A percentile compares a stretch with the other conserved stretches of the same genome.
phyloP scores from a whole-genome alignment of 768 basidiomycete species.

The Leucocoprinus leucothites region DNA sequence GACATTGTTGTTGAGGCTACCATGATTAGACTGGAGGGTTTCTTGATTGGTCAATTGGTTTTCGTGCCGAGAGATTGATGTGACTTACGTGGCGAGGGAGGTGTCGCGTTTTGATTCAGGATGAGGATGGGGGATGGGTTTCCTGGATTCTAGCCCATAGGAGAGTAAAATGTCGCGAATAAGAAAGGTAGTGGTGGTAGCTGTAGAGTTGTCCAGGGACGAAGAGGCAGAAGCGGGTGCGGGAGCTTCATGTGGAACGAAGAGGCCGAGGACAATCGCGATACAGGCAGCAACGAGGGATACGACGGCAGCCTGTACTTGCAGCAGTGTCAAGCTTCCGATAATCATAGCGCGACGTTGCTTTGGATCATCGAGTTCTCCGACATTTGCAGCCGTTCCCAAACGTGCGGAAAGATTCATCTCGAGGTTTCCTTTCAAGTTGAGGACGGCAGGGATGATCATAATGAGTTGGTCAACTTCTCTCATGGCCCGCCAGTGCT shows the following conservation, averaged over 20 bases:
- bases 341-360: slow-evolving; percentile 63
- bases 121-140: slow-evolving; percentile 20
- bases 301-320: slow-evolving; percentile 90
- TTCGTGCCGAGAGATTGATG: neutral
- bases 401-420: slow-evolving; percentile 97
- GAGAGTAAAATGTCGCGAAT: slow-evolving; percentile 18
- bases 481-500: slow-evolving; percentile 89
- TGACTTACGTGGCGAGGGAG: slow-evolving; percentile 34
- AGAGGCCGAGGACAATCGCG: slow-evolving; percentile 66
- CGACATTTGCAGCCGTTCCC: slow-evolving; percentile 93
- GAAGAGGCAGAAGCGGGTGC: slow-evolving; percentile 16
- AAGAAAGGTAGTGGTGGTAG: slow-evolving; percentile 1
- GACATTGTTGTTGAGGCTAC: slow-evolving; percentile 78
- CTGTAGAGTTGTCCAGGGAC: slow-evolving; percentile 16
- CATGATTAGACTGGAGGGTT: slow-evolving; percentile 59
- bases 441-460: slow-evolving; percentile 91
- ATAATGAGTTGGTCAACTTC: slow-evolving; percentile 94
- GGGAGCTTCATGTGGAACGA: slow-evolving; percentile 41
- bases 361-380: slow-evolving; percentile 75
- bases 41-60: neutral
- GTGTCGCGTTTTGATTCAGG: slow-evolving; percentile 24
- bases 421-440: slow-evolving; percentile 97
- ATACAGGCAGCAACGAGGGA: slow-evolving; percentile 83
- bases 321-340: slow-evolving; percentile 84
- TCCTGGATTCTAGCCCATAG: slow-evolving; percentile 21